Conservation (phyloP, 139 green algal species). For the Volvox africanus region DNA sequence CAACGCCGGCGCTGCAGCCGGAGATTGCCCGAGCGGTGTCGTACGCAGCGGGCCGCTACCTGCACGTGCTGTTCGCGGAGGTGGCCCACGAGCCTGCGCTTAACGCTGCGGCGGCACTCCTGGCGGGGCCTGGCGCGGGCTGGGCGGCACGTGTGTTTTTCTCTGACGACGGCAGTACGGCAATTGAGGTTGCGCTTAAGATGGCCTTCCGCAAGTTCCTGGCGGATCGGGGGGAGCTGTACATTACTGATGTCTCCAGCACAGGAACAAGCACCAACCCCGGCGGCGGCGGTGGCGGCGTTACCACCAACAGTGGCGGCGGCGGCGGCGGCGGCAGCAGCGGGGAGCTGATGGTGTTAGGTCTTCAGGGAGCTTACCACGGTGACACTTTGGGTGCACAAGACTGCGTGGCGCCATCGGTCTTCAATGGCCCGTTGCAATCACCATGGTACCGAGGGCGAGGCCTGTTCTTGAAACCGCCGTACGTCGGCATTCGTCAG, state of each 20-base stretch:
- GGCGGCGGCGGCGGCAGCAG: neutral
- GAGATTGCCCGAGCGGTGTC: conserved; percentile 76
- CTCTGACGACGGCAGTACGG: conserved; percentile 93
- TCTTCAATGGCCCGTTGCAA: conserved; percentile 86
- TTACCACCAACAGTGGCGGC: neutral
- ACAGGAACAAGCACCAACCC: too few relatives aligned
- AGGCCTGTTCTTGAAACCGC: conserved; percentile 87
- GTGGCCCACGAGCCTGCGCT: conserved; percentile 79
- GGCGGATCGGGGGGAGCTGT: conserved; percentile 36
- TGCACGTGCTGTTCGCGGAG: conserved; percentile 97
- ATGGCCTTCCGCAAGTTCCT: conserved; percentile 90
- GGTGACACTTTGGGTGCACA: conserved; percentile 97
- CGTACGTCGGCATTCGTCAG: conserved; percentile 71
- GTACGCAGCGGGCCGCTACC: conserved; percentile 85
- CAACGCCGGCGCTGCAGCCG: conserved; percentile 69
- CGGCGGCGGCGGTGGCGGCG: too few relatives aligned
- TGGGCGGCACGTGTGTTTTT: conserved; percentile 91
- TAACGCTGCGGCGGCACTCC: conserved; percentile 67
- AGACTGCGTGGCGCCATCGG: conserved; percentile 80
- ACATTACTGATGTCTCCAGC: too few relatives aligned
- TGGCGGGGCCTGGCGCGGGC: conserved; percentile 65
- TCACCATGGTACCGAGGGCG: conserved; percentile 82
- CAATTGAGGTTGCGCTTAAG: conserved; percentile 96
- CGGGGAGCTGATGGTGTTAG: conserved; percentile 82
- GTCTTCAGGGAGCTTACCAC: conserved; percentile 92